Evolutionary conservation across 768 basidiomycete species (phyloP).

Genomic region (Sistotremastrum niveocremeum): DNA sequence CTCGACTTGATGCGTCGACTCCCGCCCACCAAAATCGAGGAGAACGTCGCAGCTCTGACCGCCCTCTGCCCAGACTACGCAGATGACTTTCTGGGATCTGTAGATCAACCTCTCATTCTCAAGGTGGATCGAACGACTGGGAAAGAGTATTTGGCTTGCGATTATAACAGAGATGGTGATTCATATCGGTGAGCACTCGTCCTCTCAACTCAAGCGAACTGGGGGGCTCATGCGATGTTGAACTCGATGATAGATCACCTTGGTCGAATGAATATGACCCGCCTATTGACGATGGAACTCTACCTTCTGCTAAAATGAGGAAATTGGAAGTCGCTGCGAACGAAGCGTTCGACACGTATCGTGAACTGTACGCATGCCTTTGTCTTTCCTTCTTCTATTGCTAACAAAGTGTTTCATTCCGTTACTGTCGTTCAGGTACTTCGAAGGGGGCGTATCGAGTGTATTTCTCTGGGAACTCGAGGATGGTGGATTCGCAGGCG

Average conservation of each 20-base stretch:
- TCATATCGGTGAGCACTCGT: conserved; percentile 79
- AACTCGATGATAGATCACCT: conserved; percentile 54
- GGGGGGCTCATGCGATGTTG: conserved; percentile 3
- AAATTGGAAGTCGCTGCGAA: conserved; percentile 89
- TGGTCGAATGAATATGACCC: conserved; percentile 98
- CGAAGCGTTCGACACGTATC: conserved; percentile 94
- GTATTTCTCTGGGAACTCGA: conserved; percentile 98
- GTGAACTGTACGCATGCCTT: conserved; percentile 59
- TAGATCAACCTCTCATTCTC: conserved; percentile 86
- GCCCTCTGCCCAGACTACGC: conserved; percentile 83
- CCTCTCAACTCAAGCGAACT: not conserved
- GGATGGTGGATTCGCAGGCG: conserved; percentile 92
- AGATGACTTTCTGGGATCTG: conserved; percentile 87
- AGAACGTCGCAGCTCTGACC: conserved; percentile 74
- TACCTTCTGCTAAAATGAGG: conserved; percentile 71
- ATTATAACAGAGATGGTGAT: conserved; percentile 88
- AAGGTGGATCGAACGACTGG: conserved; percentile 69
- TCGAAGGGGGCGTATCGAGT: conserved; percentile 93
- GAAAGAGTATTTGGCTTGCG: conserved; percentile 84
- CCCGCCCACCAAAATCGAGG: conserved; percentile 81
- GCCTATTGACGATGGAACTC: conserved; percentile 77
- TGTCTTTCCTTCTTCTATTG: not conserved
- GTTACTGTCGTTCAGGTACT: conserved; percentile 47
- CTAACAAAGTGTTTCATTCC: not conserved
- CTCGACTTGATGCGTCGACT: conserved; percentile 91